Percentiles rank a stretch among this genome's conserved stretches.
phyloP scores from a whole-genome alignment of 768 basidiomycete species.

The Tylopilus felleus region DNA sequence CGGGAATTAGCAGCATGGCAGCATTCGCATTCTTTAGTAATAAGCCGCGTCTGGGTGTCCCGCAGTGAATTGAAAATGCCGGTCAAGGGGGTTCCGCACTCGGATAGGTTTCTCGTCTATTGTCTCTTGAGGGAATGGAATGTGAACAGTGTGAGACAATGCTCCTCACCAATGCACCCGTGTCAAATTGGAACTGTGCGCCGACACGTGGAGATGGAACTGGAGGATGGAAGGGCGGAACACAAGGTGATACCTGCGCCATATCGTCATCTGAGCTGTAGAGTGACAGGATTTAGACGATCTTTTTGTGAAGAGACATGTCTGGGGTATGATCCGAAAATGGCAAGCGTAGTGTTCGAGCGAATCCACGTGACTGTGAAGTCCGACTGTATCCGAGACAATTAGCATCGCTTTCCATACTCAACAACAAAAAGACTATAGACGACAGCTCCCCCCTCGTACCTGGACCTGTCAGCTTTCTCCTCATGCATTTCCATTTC shows the following conservation, averaged over 20 bases:
- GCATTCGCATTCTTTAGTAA: not conserved
- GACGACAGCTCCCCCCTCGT: not conserved
- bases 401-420: conserved; percentile 12
- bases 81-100: not conserved
- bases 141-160: conserved; percentile 1
- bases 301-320: not conserved
- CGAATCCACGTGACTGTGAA: conserved; percentile 16
- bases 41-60: not conserved
- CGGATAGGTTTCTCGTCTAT: not conserved
- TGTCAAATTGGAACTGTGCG: not conserved
- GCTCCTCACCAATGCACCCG: not conserved
- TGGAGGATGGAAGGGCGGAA: not conserved
- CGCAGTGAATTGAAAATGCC: not conserved
- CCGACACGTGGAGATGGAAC: not conserved
- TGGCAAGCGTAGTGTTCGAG: conserved; percentile 23
- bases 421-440: conserved; percentile 16
- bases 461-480: not conserved
- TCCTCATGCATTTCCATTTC: not conserved
- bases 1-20: not conserved
- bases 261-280: not conserved
- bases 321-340: conserved; percentile 7
- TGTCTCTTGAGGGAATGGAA: conserved; percentile 1
- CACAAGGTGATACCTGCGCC: not conserved
- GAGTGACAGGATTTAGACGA: not conserved
- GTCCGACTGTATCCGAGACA: conserved; percentile 18